Percentiles rank a stretch among this genome's conserved stretches.
Evolutionary conservation across 2,329 filamentous ascomycete genomes (phyloP).

Genomic region (Dothistroma pini): DNA sequence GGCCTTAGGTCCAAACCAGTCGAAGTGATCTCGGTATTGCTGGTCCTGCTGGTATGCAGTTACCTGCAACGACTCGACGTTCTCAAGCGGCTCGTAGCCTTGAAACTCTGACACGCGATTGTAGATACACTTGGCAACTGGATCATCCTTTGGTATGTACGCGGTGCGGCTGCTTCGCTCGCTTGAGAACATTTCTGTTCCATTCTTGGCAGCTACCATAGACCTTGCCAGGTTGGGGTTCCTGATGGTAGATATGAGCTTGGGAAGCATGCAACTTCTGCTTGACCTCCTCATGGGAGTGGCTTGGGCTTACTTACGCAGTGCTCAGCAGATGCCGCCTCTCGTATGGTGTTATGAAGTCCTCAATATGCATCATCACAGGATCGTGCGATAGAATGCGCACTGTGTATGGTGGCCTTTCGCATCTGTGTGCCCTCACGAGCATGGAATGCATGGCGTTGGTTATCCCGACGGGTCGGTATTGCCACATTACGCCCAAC

Average conservation of each 20-base stretch:
- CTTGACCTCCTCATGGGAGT: no score
- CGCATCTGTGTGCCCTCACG: neutral
- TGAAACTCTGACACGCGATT: neutral
- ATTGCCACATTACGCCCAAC: no score
- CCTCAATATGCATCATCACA: conserved; percentile 4
- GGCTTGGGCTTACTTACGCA: no score
- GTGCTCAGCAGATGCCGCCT: neutral
- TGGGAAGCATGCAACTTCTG: no score
- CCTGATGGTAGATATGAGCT: no score
- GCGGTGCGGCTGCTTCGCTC: neutral
- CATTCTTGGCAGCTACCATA: no score
- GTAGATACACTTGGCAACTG: neutral
- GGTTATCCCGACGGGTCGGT: no score
- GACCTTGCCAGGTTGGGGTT: no score
- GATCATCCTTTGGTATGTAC: neutral
- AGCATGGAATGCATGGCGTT: no score
- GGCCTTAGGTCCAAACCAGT: neutral
- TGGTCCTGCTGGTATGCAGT: neutral
- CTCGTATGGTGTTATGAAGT: conserved; percentile 2
- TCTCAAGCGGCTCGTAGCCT: neutral
- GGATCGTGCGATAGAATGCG: conserved; percentile 3
- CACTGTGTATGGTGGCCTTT: conserved; percentile 1
- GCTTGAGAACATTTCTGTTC: no score
- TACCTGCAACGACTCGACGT: neutral
- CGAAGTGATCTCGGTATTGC: neutral